Percentiles rank a stretch among this genome's conserved stretches.
Evolutionary conservation across 2,329 filamentous ascomycete species (phyloP).

Genomic region (Lasiodiplodia gonubiensis): DNA sequence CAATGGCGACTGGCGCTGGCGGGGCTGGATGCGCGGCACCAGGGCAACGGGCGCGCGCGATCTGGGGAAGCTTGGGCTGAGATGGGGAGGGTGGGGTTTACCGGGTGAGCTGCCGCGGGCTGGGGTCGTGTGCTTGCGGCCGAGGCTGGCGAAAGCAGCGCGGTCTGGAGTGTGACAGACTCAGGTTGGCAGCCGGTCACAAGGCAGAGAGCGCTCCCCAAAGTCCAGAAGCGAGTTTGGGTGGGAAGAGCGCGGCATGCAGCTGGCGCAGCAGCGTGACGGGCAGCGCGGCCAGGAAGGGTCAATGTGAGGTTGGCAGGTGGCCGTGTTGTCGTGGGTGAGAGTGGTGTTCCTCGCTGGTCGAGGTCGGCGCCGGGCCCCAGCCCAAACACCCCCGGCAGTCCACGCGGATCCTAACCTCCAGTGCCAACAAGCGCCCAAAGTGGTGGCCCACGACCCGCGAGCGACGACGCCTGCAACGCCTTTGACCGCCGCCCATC

Average conservation of each 20-base stretch:
- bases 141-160: slow-evolving; percentile 14
- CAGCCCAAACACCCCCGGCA: slow-evolving; percentile 7
- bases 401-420: slow-evolving; percentile 15
- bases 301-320: neutral
- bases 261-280: slow-evolving; percentile 20
- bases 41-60: neutral
- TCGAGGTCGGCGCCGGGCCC: slow-evolving; percentile 20
- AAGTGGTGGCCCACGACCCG: slow-evolving; percentile 9
- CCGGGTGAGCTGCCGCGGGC: neutral
- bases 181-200: slow-evolving; percentile 28
- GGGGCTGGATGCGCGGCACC: slow-evolving; percentile 16
- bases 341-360: slow-evolving; percentile 1
- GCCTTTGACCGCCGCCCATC: neutral
- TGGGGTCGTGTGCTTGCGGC: slow-evolving; percentile 9
- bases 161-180: slow-evolving; percentile 22
- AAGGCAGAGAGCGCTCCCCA: slow-evolving; percentile 29
- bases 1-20: slow-evolving; percentile 4
- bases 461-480: neutral
- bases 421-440: slow-evolving; percentile 19
- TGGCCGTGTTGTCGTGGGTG: neutral
- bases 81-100: slow-evolving; percentile 6
- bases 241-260: slow-evolving; percentile 18
- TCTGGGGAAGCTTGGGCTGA: neutral
- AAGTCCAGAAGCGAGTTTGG: slow-evolving; percentile 7
- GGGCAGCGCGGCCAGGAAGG: slow-evolving; percentile 2